Percentiles rank a stretch among this genome's conserved stretches.
Evolutionary conservation across 2,329 filamentous ascomycete species (phyloP).

Genomic region (Teratosphaeria zuluensis): DNA sequence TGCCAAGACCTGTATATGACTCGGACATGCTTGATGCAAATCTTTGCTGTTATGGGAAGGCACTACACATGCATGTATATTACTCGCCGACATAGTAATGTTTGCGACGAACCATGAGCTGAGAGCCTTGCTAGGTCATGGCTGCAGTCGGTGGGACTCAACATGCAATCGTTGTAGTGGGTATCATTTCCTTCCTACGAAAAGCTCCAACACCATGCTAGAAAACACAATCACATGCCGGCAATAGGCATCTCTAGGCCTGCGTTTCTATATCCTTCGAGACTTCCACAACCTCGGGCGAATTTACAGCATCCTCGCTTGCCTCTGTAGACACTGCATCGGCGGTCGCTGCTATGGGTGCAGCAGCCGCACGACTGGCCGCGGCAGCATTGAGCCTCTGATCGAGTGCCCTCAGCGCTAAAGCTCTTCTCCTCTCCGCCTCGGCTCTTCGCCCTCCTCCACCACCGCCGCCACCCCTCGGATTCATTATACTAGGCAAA

Average conservation of each 20-base stretch:
- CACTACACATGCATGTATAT: too few relatives aligned
- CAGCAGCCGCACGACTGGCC: conserved; percentile 34
- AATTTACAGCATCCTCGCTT: neutral
- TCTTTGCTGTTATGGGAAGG: too few relatives aligned
- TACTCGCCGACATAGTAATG: too few relatives aligned
- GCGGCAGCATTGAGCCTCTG: conserved; percentile 85
- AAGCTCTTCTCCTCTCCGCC: conserved; percentile 76
- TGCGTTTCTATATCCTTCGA: neutral
- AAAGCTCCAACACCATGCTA: neutral
- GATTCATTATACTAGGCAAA: conserved; percentile 49
- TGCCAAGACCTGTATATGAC: neutral
- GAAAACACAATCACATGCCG: neutral
- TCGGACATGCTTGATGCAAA: neutral
- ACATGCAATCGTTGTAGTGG: too few relatives aligned
- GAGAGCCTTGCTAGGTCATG: too few relatives aligned
- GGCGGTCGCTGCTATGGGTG: neutral
- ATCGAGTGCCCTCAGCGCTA: conserved; percentile 85
- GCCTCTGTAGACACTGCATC: neutral
- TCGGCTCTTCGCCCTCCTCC: conserved; percentile 68
- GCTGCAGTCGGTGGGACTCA: too few relatives aligned
- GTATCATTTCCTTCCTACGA: neutral
- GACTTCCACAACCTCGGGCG: neutral
- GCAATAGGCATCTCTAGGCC: neutral
- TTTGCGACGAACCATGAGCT: too few relatives aligned
- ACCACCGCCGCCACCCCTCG: conserved; percentile 32